These are phyloP conservation scores for Wickerhamiella allomyrinae DNA, from an alignment of 805 yeast genomes.

Conservation along the genomic window DNA sequence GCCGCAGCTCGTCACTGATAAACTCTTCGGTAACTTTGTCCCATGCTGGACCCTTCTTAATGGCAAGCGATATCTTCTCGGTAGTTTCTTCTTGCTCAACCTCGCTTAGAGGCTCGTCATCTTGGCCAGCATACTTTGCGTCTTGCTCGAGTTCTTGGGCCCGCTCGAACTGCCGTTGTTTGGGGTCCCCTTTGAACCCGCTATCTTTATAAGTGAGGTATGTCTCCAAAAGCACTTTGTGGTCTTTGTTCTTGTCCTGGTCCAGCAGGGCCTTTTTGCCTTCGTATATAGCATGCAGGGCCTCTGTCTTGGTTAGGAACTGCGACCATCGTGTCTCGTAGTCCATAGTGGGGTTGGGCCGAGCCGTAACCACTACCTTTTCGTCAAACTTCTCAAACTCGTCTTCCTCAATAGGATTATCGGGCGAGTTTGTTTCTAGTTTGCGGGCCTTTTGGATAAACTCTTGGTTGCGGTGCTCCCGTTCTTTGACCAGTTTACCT, in stretches of 20 bases:
- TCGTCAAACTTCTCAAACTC: neutral
- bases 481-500: neutral
- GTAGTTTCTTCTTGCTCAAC: constrained; percentile 3
- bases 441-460: neutral
- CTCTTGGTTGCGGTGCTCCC: neutral
- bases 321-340: neutral
- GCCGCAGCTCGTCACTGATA: constrained; percentile 13
- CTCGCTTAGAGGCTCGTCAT: neutral
- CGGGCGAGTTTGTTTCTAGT: neutral
- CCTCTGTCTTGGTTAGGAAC: neutral
- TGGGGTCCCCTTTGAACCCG: neutral
- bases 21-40: constrained; percentile 11
- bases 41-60: constrained; percentile 18
- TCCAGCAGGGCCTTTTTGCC: neutral
- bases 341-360: neutral
- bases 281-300: neutral
- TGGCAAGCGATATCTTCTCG: constrained; percentile 3
- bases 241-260: neutral
- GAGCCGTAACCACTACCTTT: neutral
- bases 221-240: neutral
- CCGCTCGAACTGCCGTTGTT: neutral
- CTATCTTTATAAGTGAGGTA: neutral
- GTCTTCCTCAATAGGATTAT: neutral
- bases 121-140: neutral
- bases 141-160: constrained; percentile 7